phyloP scores from a whole-genome alignment of 768 basidiomycete genomes.

The Clitopilus passeckerianus region DNA sequence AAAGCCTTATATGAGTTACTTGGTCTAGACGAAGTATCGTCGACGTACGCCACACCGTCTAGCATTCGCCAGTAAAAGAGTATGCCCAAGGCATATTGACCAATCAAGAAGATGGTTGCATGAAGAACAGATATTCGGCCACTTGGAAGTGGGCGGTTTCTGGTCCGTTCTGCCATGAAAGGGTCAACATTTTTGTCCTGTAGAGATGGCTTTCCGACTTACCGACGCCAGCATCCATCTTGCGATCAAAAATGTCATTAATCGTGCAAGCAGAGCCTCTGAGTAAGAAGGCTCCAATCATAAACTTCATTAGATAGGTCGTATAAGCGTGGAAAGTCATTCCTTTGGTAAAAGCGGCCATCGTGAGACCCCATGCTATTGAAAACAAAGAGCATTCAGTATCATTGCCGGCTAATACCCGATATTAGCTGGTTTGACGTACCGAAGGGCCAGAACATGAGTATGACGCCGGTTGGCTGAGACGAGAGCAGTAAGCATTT shows the following conservation, averaged over 20 bases:
- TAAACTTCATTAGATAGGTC: slow-evolving; percentile 23
- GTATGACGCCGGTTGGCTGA: slow-evolving; percentile 44
- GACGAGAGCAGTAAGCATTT: neutral
- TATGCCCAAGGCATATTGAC: slow-evolving; percentile 36
- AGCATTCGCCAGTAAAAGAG: slow-evolving; percentile 27
- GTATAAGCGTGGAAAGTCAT: slow-evolving; percentile 27
- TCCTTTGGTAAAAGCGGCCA: slow-evolving; percentile 35
- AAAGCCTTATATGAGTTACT: no score
- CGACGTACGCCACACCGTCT: slow-evolving; percentile 10
- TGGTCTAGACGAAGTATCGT: neutral
- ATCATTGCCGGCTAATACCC: neutral
- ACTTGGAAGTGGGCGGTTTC: slow-evolving; percentile 41
- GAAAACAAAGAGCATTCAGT: neutral
- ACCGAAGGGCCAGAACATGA: slow-evolving; percentile 56
- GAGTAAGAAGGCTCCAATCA: slow-evolving; percentile 35
- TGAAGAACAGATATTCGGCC: slow-evolving; percentile 39
- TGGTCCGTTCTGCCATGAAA: slow-evolving; percentile 36
- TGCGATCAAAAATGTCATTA: slow-evolving; percentile 51
- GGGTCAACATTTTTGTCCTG: neutral
- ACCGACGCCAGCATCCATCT: slow-evolving; percentile 52
- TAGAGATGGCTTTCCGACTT: slow-evolving; percentile 12
- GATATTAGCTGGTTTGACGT: neutral
- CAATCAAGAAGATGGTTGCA: slow-evolving; percentile 32
- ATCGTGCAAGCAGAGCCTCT: slow-evolving; percentile 49
- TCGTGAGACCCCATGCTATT: slow-evolving; percentile 45